These are phyloP conservation scores for Aspergillus conjunctus DNA, from an alignment of 495 filamentous ascomycete genomes.

Conservation along the genomic window DNA sequence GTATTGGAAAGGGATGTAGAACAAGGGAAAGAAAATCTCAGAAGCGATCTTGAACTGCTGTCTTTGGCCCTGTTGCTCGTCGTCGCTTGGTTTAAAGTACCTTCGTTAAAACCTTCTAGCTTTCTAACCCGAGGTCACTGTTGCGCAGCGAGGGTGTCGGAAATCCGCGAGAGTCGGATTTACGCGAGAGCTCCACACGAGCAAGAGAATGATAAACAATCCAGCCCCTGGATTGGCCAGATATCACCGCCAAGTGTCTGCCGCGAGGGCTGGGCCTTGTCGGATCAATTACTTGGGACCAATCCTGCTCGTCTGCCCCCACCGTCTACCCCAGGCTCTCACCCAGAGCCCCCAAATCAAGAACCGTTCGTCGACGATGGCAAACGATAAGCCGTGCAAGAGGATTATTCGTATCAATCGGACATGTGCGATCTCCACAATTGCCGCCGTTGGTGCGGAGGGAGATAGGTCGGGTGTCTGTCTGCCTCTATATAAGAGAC, in stretches of 20 bases:
- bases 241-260: neutral
- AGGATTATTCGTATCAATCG: neutral
- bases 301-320: neutral
- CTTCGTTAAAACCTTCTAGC: too few relatives aligned
- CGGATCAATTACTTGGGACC: neutral
- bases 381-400: neutral
- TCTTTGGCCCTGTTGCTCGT: too few relatives aligned
- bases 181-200: neutral
- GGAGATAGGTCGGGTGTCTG: neutral
- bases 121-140: neutral
- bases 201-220: neutral
- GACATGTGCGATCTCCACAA: neutral
- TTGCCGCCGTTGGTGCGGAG: neutral
- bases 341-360: neutral
- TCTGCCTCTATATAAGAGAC: neutral
- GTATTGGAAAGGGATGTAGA: too few relatives aligned
- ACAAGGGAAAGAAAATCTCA: too few relatives aligned
- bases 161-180: conserved; percentile 2
- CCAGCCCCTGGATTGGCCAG: neutral
- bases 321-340: neutral
- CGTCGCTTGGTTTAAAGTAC: too few relatives aligned
- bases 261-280: neutral
- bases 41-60: too few relatives aligned
- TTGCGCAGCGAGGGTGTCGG: neutral
- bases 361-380: neutral